Conservation (phyloP, 2,329 filamentous ascomycete species). For the Fusarium graminum region DNA sequence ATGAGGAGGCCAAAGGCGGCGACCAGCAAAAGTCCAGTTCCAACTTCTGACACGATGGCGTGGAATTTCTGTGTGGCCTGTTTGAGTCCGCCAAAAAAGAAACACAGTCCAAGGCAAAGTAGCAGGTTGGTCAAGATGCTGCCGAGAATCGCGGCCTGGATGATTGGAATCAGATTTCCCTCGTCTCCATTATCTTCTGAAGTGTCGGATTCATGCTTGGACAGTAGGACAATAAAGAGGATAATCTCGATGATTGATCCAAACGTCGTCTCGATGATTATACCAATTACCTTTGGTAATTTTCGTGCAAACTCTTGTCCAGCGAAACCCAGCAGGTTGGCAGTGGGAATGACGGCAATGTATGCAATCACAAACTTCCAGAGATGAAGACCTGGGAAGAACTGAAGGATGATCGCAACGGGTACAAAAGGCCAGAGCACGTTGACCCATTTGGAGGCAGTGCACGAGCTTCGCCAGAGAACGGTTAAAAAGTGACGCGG, state of each 20-base stretch:
- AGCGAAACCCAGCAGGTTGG: constrained; percentile 62
- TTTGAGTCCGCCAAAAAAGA: constrained; percentile 73
- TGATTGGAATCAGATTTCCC: constrained; percentile 66
- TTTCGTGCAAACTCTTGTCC: constrained; percentile 73
- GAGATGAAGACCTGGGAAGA: constrained; percentile 53
- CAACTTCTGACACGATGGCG: constrained; percentile 75
- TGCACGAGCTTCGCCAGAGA: constrained; percentile 59
- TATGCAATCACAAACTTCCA: constrained; percentile 63
- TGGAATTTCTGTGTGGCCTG: constrained; percentile 73
- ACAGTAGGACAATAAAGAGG: constrained; percentile 74
- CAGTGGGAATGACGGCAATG: constrained; percentile 63
- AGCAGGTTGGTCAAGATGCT: constrained; percentile 77
- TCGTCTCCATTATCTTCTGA: constrained; percentile 47
- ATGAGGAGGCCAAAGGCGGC: constrained; percentile 59
- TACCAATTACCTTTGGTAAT: constrained; percentile 71
- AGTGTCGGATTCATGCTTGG: constrained; percentile 45
- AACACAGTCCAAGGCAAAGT: constrained; percentile 75
- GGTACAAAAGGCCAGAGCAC: constrained; percentile 64
- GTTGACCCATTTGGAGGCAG: constrained; percentile 61
- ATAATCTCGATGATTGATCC: constrained; percentile 77
- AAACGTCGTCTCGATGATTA: constrained; percentile 64
- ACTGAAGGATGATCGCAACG: constrained; percentile 59
- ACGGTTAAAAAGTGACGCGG: constrained; percentile 58
- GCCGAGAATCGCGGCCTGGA: constrained; percentile 76
- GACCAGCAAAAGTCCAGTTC: constrained; percentile 73